Percentiles rank a stretch among this genome's conserved stretches.
phyloP scores from a whole-genome alignment of 768 basidiomycete species.

The Chiua virens region DNA sequence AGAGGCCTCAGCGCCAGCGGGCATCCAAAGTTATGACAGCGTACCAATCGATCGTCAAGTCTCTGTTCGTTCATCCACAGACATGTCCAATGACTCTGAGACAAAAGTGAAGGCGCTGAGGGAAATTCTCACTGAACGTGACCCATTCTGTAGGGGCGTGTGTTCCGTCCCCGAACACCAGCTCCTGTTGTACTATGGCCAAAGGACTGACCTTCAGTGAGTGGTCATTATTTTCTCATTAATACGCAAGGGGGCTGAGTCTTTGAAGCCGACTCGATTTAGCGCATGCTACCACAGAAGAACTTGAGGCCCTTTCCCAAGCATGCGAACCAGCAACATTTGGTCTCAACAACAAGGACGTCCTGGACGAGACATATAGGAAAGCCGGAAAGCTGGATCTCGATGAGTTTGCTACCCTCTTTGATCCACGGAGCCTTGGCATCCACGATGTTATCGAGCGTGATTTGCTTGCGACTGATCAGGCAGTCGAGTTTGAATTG shows the following conservation, averaged over 20 bases:
- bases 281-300: not conserved
- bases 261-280: not conserved
- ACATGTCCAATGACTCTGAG: not conserved
- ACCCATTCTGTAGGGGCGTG: not conserved
- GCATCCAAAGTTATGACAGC: too few species aligned
- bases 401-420: constrained; percentile 32
- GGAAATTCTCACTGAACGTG: not conserved
- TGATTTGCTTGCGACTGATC: constrained; percentile 10
- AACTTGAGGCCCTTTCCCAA: constrained; percentile 24
- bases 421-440: constrained; percentile 33
- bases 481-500: constrained; percentile 35
- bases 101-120: not conserved
- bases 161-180: not conserved
- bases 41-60: too few species aligned
- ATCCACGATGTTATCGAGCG: constrained; percentile 21
- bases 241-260: too few species aligned
- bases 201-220: not conserved
- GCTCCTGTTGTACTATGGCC: not conserved
- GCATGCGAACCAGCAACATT: constrained; percentile 44
- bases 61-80: too few species aligned
- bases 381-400: constrained; percentile 48
- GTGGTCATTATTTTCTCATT: not conserved
- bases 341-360: constrained; percentile 35
- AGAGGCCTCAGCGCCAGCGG: too few species aligned
- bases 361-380: constrained; percentile 45